A percentile compares a stretch with the other conserved stretches of the same genome.
These are phyloP conservation scores for Candolleomyces aberdarensis DNA, from an alignment of 768 basidiomycete genomes.

Conservation along the genomic window DNA sequence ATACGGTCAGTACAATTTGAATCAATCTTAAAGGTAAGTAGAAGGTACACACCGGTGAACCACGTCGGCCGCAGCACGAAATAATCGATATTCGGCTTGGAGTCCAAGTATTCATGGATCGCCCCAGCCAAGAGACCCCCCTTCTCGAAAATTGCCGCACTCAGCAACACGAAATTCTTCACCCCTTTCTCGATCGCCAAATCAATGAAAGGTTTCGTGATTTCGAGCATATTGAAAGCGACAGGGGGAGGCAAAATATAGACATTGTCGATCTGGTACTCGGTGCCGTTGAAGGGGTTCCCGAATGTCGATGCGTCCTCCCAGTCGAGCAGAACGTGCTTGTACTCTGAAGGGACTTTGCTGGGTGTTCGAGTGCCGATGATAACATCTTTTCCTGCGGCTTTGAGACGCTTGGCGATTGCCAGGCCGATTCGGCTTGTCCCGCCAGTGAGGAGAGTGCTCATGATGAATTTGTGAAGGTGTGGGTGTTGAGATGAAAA, in stretches of 20 bases:
- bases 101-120: constrained; percentile 32
- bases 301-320: constrained; percentile 21
- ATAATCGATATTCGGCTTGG: constrained; percentile 28
- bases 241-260: constrained; percentile 28
- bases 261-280: constrained; percentile 21
- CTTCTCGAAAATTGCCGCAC: constrained; percentile 11
- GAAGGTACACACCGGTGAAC: constrained; percentile 29
- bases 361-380: not conserved
- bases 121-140: constrained; percentile 15
- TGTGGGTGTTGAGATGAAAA: too few species aligned
- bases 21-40: not conserved
- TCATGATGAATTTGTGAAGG: constrained; percentile 11
- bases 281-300: constrained; percentile 5
- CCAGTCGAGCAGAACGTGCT: constrained; percentile 30
- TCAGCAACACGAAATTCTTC: constrained; percentile 25
- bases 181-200: constrained; percentile 23
- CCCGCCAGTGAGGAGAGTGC: constrained; percentile 26
- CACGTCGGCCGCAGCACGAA: constrained; percentile 33
- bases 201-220: constrained; percentile 29
- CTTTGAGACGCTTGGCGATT: constrained; percentile 18
- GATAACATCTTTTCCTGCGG: constrained; percentile 14
- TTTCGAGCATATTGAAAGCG: constrained; percentile 12
- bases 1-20: not conserved
- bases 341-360: constrained; percentile 15
- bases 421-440: constrained; percentile 20